Percentiles rank a stretch among this genome's conserved stretches.
Evolutionary conservation across 1,139 yeast species (phyloP).

Genomic region (Geotrichum aggregatum): DNA sequence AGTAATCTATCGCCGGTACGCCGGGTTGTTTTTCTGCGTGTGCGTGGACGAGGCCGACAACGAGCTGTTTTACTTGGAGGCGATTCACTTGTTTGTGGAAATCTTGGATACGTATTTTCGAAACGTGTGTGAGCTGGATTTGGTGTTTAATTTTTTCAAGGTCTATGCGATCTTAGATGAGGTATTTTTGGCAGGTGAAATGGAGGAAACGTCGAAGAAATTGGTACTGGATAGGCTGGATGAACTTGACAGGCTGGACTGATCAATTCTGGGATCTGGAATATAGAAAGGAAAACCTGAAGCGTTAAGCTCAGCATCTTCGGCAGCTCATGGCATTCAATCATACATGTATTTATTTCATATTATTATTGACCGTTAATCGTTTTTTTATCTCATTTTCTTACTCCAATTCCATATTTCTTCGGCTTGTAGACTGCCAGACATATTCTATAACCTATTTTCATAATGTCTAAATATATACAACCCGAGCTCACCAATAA

Average conservation of each 20-base stretch:
- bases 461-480: no score
- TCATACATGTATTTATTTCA: no score
- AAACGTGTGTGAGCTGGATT: slow-evolving; percentile 92
- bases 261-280: no score
- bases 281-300: no score
- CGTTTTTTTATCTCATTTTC: no score
- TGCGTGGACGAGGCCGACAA: slow-evolving; percentile 73
- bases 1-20: slow-evolving; percentile 83
- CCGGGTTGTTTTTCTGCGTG: slow-evolving; percentile 82
- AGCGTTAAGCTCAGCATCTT: no score
- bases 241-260: slow-evolving; percentile 39
- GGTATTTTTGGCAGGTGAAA: slow-evolving; percentile 70
- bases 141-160: slow-evolving; percentile 87
- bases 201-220: slow-evolving; percentile 78
- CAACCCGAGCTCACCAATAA: no score
- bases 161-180: slow-evolving; percentile 92
- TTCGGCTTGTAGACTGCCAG: no score
- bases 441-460: no score
- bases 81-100: slow-evolving; percentile 85
- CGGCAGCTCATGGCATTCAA: no score
- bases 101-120: slow-evolving; percentile 78
- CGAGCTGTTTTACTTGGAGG: slow-evolving; percentile 76
- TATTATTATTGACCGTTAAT: no score
- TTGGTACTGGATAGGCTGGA: slow-evolving; percentile 63
- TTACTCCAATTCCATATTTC: no score